Evolutionary conservation across 192 early-diverging fungal species (phyloP).

Genomic region (Coemansia sp.): DNA sequence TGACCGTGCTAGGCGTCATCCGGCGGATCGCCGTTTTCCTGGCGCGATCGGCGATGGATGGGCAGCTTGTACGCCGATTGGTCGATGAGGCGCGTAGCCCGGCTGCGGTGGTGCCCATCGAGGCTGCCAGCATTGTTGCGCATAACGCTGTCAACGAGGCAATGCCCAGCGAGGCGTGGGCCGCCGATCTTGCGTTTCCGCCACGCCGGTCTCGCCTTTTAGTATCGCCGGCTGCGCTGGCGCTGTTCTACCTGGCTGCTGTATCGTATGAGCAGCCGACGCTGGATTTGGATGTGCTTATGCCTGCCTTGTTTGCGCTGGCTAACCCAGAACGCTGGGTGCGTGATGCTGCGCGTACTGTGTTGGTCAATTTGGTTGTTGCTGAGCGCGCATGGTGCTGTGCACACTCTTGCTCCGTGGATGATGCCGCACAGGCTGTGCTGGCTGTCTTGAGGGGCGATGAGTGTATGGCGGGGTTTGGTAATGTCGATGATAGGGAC

Average conservation of each 20-base stretch:
- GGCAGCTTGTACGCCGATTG: constrained; percentile 18
- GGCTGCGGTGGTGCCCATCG: constrained; percentile 16
- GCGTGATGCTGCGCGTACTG: constrained; percentile 39
- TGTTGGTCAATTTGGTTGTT: constrained; percentile 39
- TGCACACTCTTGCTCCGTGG: not conserved
- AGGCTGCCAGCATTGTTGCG: not conserved
- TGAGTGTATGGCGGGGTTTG: constrained; percentile 40
- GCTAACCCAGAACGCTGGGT: constrained; percentile 43
- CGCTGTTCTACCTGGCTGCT: constrained; percentile 39
- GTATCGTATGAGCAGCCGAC: constrained; percentile 39
- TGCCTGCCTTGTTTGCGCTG: constrained; percentile 30
- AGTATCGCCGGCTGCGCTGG: constrained; percentile 29
- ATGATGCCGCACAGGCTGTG: constrained; percentile 30
- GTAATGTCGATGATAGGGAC: constrained; percentile 21
- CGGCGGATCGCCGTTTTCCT: constrained; percentile 45
- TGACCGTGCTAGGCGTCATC: constrained; percentile 21
- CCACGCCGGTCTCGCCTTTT: constrained; percentile 1
- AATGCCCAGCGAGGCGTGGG: constrained; percentile 29
- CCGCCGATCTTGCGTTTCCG: constrained; percentile 17
- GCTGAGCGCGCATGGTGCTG: constrained; percentile 25
- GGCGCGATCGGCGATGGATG: constrained; percentile 17
- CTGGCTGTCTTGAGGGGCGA: constrained; percentile 30
- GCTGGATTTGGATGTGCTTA: constrained; percentile 19
- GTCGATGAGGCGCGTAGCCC: constrained; percentile 26
- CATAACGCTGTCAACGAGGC: constrained; percentile 12